Evolutionary conservation across 2,329 filamentous ascomycete species (phyloP).

Genomic region (Colletotrichum orchidophilum): DNA sequence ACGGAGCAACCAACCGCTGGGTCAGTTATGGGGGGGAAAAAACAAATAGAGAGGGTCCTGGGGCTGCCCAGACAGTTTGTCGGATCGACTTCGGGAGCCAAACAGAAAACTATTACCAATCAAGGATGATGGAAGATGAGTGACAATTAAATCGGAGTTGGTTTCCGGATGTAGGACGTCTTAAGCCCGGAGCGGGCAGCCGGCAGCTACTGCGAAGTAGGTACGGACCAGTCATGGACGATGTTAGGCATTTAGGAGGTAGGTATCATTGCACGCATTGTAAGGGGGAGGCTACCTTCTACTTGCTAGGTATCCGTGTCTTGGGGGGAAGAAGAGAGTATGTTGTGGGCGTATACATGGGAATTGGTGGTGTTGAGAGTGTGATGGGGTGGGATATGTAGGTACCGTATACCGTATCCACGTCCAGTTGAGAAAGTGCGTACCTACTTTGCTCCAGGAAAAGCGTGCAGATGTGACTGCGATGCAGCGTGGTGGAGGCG

Average conservation of each 20-base stretch:
- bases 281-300: neutral
- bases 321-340: neutral
- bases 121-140: conserved; percentile 10
- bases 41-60: neutral
- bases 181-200: conserved; percentile 26
- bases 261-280: neutral
- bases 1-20: neutral
- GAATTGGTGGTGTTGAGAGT: neutral
- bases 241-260: neutral
- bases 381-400: conserved; percentile 7
- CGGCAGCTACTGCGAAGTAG: neutral
- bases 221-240: neutral
- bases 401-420: conserved; percentile 15
- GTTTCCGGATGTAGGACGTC: conserved; percentile 22
- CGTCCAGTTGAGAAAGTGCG: neutral
- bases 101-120: conserved; percentile 25
- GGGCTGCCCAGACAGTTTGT: neutral
- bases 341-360: neutral
- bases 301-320: neutral
- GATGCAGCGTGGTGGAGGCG: neutral
- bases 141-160: conserved; percentile 13
- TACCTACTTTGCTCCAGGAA: neutral
- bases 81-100: conserved; percentile 28
- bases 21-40: neutral
- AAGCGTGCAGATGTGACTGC: neutral